A percentile compares a stretch with the other conserved stretches of the same genome.
Evolutionary conservation across 768 basidiomycete genomes (phyloP).

Genomic region (Melanogaster broomeanus): DNA sequence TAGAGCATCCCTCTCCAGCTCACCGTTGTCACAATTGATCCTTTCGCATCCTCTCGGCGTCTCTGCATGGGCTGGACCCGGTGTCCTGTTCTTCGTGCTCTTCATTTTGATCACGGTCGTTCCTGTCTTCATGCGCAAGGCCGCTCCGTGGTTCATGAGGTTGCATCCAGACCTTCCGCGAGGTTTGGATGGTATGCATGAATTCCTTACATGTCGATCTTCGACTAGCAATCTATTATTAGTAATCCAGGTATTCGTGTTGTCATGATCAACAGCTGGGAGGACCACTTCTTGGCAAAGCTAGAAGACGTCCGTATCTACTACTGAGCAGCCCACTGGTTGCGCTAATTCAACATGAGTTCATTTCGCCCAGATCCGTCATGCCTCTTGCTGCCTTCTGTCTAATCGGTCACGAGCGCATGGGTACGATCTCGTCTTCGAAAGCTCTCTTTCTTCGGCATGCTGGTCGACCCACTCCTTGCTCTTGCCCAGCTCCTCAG

Average conservation of each 20-base stretch:
- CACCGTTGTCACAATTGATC: constrained; percentile 16
- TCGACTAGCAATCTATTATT: not conserved
- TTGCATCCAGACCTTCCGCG: constrained; percentile 29
- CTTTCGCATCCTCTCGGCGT: constrained; percentile 28
- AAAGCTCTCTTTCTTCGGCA: constrained; percentile 31
- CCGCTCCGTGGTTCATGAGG: constrained; percentile 28
- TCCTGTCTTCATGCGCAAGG: constrained; percentile 34
- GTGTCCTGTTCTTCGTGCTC: no score
- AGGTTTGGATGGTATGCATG: constrained; percentile 22
- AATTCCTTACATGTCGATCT: not conserved
- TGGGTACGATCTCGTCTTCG: constrained; percentile 20
- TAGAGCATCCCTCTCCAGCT: constrained; percentile 31
- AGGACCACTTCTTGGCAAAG: constrained; percentile 22
- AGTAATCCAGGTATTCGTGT: constrained; percentile 24
- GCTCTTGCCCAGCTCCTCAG: constrained; percentile 30
- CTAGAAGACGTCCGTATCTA: constrained; percentile 23
- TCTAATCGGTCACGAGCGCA: constrained; percentile 26
- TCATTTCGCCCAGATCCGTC: constrained; percentile 10
- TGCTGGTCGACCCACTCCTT: constrained; percentile 32
- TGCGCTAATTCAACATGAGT: constrained; percentile 25
- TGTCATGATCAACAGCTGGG: constrained; percentile 29
- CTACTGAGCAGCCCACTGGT: constrained; percentile 22
- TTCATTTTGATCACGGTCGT: no score
- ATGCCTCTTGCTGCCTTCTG: constrained; percentile 34
- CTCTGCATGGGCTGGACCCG: constrained; percentile 30